Evolutionary conservation across 1,284 basidiomycete species (phyloP).

Genomic region (Pseudozyma sp.): DNA sequence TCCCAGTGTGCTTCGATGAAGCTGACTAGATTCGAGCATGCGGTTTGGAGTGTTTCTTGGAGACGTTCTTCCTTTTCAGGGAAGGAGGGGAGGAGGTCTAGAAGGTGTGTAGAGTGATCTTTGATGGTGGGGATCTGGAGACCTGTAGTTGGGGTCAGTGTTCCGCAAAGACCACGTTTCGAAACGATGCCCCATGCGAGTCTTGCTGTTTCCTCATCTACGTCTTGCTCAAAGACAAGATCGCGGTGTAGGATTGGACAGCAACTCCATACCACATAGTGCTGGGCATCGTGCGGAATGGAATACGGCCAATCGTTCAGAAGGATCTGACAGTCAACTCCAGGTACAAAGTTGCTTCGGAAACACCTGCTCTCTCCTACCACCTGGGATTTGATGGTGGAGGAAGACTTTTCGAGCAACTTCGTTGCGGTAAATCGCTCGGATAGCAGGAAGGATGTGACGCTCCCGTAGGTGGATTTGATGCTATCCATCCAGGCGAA

Average conservation of each 20-base stretch:
- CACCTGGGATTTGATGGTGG: background rate
- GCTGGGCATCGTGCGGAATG: conserved; percentile 9
- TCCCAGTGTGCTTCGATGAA: conserved; percentile 32
- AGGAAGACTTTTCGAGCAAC: conserved; percentile 3
- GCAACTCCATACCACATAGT: conserved; percentile 31
- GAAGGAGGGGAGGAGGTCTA: background rate
- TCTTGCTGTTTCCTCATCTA: background rate
- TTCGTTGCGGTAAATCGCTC: conserved; percentile 21
- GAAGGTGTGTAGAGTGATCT: conserved; percentile 13
- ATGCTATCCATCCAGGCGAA: conserved; percentile 39
- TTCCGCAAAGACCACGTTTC: conserved; percentile 27
- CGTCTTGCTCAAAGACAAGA: background rate
- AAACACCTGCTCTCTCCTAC: conserved; percentile 9
- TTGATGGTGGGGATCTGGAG: background rate
- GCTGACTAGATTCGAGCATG: conserved; percentile 1
- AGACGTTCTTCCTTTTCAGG: background rate
- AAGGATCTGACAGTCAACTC: conserved; percentile 25
- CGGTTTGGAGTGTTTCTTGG: background rate
- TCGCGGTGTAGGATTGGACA: conserved; percentile 18
- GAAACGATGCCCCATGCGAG: conserved; percentile 16
- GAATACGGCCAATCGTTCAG: conserved; percentile 42
- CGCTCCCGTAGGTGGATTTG: conserved; percentile 27
- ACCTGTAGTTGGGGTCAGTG: conserved; percentile 1
- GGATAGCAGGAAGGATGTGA: conserved; percentile 12
- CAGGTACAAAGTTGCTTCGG: conserved; percentile 1